A percentile compares a stretch with the other conserved stretches of the same genome.
Conservation (phyloP, 768 basidiomycete genomes). For the Lactifluus rugatus region DNA sequence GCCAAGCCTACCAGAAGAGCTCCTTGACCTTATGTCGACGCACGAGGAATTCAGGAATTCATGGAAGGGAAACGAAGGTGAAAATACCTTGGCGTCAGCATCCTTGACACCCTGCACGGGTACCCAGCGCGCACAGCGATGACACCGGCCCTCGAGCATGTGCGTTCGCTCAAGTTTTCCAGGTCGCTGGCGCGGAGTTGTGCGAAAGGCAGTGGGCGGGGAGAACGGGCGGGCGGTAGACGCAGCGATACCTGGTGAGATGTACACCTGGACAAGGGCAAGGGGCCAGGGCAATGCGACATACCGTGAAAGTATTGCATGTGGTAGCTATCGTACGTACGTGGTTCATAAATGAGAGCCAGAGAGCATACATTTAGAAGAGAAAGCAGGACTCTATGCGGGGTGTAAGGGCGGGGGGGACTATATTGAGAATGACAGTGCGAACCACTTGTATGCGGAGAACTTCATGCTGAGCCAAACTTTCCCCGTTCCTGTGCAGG, state of each 20-base stretch:
- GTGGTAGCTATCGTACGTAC: conserved; percentile 49
- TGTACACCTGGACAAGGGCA: neutral
- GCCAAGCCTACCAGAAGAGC: conserved; percentile 55
- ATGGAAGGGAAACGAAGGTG: neutral
- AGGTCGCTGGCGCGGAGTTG: conserved; percentile 33
- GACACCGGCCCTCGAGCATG: conserved; percentile 67
- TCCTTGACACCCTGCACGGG: conserved; percentile 64
- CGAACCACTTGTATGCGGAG: conserved; percentile 73
- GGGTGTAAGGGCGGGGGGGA: neutral
- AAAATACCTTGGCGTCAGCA: conserved; percentile 55
- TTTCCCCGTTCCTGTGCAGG: conserved; percentile 57
- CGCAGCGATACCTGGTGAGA: conserved; percentile 54
- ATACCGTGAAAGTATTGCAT: conserved; percentile 74
- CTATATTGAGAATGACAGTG: conserved; percentile 4
- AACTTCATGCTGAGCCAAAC: conserved; percentile 74
- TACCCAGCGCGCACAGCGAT: conserved; percentile 68
- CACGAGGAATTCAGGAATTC: neutral
- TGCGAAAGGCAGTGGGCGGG: conserved; percentile 59
- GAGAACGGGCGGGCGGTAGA: conserved; percentile 63
- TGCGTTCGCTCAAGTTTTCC: conserved; percentile 50
- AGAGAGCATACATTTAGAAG: neutral
- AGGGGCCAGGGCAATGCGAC: conserved; percentile 10
- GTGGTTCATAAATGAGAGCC: neutral
- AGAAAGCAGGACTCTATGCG: conserved; percentile 3
- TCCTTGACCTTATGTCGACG: conserved; percentile 48